A percentile compares a stretch with the other conserved stretches of the same genome.
Evolutionary conservation across 2,329 filamentous ascomycete genomes (phyloP).

Genomic region (Xenoacremonium recifei): DNA sequence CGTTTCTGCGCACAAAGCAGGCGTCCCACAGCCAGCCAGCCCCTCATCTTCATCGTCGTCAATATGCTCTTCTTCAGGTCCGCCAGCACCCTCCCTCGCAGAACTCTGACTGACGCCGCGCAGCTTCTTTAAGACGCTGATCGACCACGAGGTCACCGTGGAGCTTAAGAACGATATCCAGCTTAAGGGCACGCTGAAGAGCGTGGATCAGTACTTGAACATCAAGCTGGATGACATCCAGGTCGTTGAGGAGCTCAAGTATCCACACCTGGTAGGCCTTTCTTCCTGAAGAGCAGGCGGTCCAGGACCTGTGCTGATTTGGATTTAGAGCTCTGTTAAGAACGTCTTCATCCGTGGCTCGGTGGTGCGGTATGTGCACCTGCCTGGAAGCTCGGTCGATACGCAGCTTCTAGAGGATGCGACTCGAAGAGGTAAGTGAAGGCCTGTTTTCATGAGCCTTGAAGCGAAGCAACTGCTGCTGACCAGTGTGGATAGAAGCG

Average conservation of each 20-base stretch:
- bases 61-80: slow-evolving; percentile 48
- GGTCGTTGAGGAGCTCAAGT: slow-evolving; percentile 90
- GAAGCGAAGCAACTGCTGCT: slow-evolving; percentile 1
- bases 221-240: slow-evolving; percentile 97
- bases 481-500: slow-evolving; percentile 44
- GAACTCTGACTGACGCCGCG: neutral
- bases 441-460: too few species aligned
- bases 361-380: slow-evolving; percentile 88
- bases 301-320: slow-evolving; percentile 1
- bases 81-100: neutral
- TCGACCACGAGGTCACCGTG: slow-evolving; percentile 95
- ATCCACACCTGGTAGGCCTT: slow-evolving; percentile 78
- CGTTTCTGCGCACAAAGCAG: too few species aligned
- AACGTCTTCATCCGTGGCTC: slow-evolving; percentile 95
- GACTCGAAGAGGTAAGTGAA: slow-evolving; percentile 76
- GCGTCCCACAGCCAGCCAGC: neutral
- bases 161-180: slow-evolving; percentile 99
- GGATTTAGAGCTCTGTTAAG: slow-evolving; percentile 69
- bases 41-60: slow-evolving; percentile 8
- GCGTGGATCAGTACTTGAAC: slow-evolving; percentile 97
- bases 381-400: slow-evolving; percentile 80
- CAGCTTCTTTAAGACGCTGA: slow-evolving; percentile 98
- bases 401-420: slow-evolving; percentile 87
- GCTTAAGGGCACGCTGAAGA: slow-evolving; percentile 92
- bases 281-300: neutral